These are phyloP conservation scores for Sporothrix phasma DNA, from an alignment of 2,329 filamentous ascomycete species.

Conservation along the genomic window DNA sequence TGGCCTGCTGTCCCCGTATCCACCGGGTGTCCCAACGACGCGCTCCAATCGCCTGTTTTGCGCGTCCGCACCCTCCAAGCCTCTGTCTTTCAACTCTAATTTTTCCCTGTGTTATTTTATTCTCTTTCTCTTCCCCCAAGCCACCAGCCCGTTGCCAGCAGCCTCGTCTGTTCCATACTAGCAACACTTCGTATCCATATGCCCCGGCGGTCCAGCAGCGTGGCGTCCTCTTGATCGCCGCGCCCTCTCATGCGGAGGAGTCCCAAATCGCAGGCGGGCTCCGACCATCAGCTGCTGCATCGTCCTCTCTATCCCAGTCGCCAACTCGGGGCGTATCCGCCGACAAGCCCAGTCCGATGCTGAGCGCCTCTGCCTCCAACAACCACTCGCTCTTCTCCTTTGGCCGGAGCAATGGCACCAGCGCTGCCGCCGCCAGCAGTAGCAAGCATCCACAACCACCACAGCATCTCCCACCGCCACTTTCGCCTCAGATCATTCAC, in stretches of 20 bases:
- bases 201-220: background rate
- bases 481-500: conserved; percentile 5
- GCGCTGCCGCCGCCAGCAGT: conserved; percentile 30
- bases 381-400: conserved; percentile 56
- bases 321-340: conserved; percentile 41
- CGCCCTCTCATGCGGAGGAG: conserved; percentile 40
- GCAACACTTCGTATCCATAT: background rate
- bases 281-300: conserved; percentile 49
- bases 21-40: background rate
- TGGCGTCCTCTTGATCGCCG: background rate
- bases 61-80: background rate
- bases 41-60: background rate
- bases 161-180: background rate
- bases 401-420: conserved; percentile 39
- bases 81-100: background rate
- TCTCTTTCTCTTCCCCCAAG: background rate
- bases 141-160: background rate
- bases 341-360: conserved; percentile 39
- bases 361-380: conserved; percentile 50
- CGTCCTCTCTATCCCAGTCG: conserved; percentile 32
- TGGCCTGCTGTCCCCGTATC: conserved; percentile 1
- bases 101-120: background rate
- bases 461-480: background rate
- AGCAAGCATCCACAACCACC: conserved; percentile 5
- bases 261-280: conserved; percentile 48